Evolutionary conservation across 1,139 yeast species (phyloP).

Genomic region (Debaryomyces coudertii): DNA sequence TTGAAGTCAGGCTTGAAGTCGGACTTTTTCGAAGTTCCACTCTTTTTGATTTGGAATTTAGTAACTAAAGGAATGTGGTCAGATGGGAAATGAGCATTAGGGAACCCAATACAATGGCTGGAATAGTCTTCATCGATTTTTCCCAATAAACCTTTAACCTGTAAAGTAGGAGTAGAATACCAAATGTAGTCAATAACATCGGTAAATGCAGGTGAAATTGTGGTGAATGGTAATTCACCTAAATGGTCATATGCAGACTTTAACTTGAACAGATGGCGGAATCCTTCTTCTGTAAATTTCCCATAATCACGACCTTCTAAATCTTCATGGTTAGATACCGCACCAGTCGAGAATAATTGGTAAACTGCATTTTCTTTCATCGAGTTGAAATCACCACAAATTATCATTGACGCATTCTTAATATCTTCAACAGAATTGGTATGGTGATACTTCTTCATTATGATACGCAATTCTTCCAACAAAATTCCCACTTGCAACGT

Average conservation of each 20-base stretch:
- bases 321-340: constrained; percentile 74
- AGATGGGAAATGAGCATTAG: constrained; percentile 91
- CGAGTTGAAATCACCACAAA: constrained; percentile 97
- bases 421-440: constrained; percentile 53
- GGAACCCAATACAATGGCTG: constrained; percentile 82
- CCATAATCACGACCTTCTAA: constrained; percentile 90
- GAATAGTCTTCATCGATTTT: constrained; percentile 79
- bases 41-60: constrained; percentile 71
- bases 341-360: constrained; percentile 81
- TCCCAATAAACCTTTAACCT: constrained; percentile 86
- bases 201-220: constrained; percentile 89
- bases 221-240: constrained; percentile 93
- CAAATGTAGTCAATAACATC: constrained; percentile 95
- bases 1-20: constrained; percentile 45
- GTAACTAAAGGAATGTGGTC: constrained; percentile 89
- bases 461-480: constrained; percentile 78
- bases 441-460: constrained; percentile 56
- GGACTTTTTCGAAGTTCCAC: constrained; percentile 33
- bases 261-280: constrained; percentile 76
- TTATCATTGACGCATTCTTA: constrained; percentile 70
- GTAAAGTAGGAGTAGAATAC: constrained; percentile 79
- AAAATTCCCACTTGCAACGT: constrained; percentile 92
- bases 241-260: constrained; percentile 83
- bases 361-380: constrained; percentile 87
- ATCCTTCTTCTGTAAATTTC: constrained; percentile 85